These are phyloP conservation scores for Metschnikowia amazonensis DNA, from an alignment of 805 yeast species.

Conservation along the genomic window DNA sequence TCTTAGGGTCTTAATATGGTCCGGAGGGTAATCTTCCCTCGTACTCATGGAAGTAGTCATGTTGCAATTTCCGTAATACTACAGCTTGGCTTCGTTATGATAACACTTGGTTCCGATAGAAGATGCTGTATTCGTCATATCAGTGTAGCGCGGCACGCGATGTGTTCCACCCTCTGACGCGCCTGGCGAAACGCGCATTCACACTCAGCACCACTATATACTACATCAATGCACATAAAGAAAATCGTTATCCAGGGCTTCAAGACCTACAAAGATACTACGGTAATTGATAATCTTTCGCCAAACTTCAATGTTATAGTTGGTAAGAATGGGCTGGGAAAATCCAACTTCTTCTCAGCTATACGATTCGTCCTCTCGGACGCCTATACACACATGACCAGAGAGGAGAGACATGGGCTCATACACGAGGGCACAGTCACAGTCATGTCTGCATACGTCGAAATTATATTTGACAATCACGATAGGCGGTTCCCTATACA, in stretches of 20 bases:
- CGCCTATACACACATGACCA: conserved; percentile 76
- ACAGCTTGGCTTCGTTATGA: too few species aligned
- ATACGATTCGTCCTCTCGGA: conserved; percentile 89
- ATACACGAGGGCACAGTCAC: conserved; percentile 90
- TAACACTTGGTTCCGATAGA: too few species aligned
- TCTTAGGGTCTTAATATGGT: too few species aligned
- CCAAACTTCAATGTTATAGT: conserved; percentile 80
- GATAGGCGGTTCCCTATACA: conserved; percentile 72
- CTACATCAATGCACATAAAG: conserved; percentile 34
- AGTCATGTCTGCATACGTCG: conserved; percentile 90
- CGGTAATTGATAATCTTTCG: conserved; percentile 70
- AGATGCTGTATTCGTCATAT: too few species aligned
- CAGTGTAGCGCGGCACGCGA: conserved; percentile 1
- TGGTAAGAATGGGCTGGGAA: conserved; percentile 96
- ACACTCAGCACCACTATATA: background rate
- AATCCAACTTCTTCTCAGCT: conserved; percentile 93
- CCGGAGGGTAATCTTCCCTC: too few species aligned
- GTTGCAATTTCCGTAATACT: too few species aligned
- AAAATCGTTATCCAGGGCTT: conserved; percentile 83
- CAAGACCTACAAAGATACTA: conserved; percentile 84
- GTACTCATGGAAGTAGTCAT: too few species aligned
- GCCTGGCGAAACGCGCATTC: conserved; percentile 1
- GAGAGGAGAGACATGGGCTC: conserved; percentile 82
- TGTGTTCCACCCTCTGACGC: conserved; percentile 2
- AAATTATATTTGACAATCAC: conserved; percentile 76